Base-by-base conservation (phyloP, 1,284 basidiomycete species). In the Heterobasidion annosum region DNA sequence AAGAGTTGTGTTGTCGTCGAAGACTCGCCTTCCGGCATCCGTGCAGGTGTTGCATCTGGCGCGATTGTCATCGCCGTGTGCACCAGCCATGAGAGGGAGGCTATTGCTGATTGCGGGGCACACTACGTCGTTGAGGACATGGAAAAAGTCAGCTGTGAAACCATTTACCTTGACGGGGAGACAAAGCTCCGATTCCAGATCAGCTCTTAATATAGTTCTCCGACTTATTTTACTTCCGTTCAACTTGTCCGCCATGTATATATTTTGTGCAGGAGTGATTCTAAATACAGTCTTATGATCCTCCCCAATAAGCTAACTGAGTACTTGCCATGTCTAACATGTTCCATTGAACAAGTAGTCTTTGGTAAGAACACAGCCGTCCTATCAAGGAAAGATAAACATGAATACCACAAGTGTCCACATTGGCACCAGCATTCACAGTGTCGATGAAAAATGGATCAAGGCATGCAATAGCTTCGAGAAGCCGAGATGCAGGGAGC, bases 21-120 rank as follows among this genome's bases (percentile, higher is more conserved):
- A 64, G 85, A 88, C 67, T 87, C 83, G 37, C 86, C 84, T 0
- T 82, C 78, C 19, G 87, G 87, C 43, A 89, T 90, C 66, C 76
- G 76, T 43, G 85, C 87, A 1, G 86, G 84, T 52, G 80, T 86
- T 42, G 84, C 84, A 0, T 80, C 81, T 37, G 87, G 86, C 44
- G 86, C 84, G 13, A 86, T 78, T 7, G 86, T 88, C 56, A 82
- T 90, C 59, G 88, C 87, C 1, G 79, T 90, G 13, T 47, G 45
- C 6, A 47, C 45, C 10, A 47, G 45, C 25, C 45, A 47, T 18
- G 16, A 47, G 18, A 16, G 45, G 5, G 3, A 16, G 45, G 2
- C 6, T 10, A 47, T 47, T 16, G 45, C n/a, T 32, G 18, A 47
- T 16, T 51, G 50, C 50, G 50, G 50, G 12, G 50, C 50, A n/a